A percentile compares a stretch with the other conserved stretches of the same genome.
Conservation (phyloP, 768 basidiomycete genomes). For the Epithele typhae region DNA sequence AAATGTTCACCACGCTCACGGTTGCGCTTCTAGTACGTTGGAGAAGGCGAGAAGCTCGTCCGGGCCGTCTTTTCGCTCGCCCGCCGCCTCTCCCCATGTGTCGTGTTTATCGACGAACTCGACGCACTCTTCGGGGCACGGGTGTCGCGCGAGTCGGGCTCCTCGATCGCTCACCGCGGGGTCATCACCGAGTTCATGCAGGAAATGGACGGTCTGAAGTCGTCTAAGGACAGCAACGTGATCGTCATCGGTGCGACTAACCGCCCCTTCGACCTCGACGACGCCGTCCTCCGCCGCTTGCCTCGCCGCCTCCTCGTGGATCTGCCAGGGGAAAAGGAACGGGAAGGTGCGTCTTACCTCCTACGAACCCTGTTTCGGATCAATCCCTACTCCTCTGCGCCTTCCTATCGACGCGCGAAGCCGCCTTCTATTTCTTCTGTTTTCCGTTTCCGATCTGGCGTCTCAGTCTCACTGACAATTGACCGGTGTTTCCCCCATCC, state of each 20-base stretch:
- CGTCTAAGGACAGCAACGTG: slow-evolving; percentile 73
- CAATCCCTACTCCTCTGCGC: background rate
- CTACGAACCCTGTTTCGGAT: background rate
- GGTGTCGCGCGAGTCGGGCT: slow-evolving; percentile 71
- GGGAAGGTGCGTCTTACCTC: slow-evolving; percentile 72
- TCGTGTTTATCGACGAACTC: slow-evolving; percentile 93
- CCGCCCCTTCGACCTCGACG: slow-evolving; percentile 84
- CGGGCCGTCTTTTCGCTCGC: slow-evolving; percentile 86
- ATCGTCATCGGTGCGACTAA: slow-evolving; percentile 96
- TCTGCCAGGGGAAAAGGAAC: slow-evolving; percentile 80
- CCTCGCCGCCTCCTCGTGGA: slow-evolving; percentile 87
- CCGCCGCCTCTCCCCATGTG: slow-evolving; percentile 81
- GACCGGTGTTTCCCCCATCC: background rate
- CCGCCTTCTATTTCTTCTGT: background rate
- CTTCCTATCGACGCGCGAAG: background rate
- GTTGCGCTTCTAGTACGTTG: slow-evolving; percentile 58
- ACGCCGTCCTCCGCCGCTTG: slow-evolving; percentile 85
- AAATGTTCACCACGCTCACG: background rate
- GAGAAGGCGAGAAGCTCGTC: slow-evolving; percentile 88
- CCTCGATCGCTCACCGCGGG: slow-evolving; percentile 79
- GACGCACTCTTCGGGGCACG: slow-evolving; percentile 91
- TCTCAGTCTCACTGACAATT: slow-evolving; percentile 4
- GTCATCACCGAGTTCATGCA: slow-evolving; percentile 93
- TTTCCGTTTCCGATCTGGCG: background rate
- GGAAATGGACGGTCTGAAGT: slow-evolving; percentile 92